Conservation (phyloP, 768 basidiomycete genomes). For the Lentinula guzmanii region DNA sequence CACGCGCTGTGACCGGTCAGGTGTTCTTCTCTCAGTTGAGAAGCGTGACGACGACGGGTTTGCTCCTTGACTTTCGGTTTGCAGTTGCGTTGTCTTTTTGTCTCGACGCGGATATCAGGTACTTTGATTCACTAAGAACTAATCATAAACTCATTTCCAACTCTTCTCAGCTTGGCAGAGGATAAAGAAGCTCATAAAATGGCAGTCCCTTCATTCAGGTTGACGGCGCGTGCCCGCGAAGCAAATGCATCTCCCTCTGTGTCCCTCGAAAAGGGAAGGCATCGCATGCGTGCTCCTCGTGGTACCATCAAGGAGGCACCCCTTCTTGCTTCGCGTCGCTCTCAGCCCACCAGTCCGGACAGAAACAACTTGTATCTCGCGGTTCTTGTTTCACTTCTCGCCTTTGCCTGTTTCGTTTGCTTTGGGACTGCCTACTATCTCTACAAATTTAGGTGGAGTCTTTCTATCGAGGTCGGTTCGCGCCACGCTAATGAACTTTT, state of each 20-base stretch:
- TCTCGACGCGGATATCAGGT: too few species aligned
- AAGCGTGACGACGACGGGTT: too few species aligned
- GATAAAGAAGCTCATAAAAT: background rate
- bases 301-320: slow-evolving; percentile 12
- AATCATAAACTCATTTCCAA: background rate
- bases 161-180: background rate
- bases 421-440: slow-evolving; percentile 62
- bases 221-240: slow-evolving; percentile 6
- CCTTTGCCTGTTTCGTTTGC: slow-evolving; percentile 41
- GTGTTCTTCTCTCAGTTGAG: too few species aligned
- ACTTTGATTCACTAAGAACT: too few species aligned
- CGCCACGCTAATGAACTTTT: slow-evolving; percentile 23
- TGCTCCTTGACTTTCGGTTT: too few species aligned
- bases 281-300: slow-evolving; percentile 50
- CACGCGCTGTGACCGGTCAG: too few species aligned
- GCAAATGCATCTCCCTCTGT: slow-evolving; percentile 50
- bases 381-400: slow-evolving; percentile 39
- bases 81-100: too few species aligned
- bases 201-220: slow-evolving; percentile 4
- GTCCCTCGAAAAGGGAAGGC: slow-evolving; percentile 57
- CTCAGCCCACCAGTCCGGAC: slow-evolving; percentile 4
- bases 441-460: slow-evolving; percentile 54
- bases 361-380: slow-evolving; percentile 29
- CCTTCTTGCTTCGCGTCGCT: slow-evolving; percentile 8
- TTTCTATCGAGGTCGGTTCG: slow-evolving; percentile 11